Percentiles rank a stretch among this genome's conserved stretches.
Evolutionary conservation across 2,329 filamentous ascomycete species (phyloP).

Genomic region (Chrysosphaeria jannelii): DNA sequence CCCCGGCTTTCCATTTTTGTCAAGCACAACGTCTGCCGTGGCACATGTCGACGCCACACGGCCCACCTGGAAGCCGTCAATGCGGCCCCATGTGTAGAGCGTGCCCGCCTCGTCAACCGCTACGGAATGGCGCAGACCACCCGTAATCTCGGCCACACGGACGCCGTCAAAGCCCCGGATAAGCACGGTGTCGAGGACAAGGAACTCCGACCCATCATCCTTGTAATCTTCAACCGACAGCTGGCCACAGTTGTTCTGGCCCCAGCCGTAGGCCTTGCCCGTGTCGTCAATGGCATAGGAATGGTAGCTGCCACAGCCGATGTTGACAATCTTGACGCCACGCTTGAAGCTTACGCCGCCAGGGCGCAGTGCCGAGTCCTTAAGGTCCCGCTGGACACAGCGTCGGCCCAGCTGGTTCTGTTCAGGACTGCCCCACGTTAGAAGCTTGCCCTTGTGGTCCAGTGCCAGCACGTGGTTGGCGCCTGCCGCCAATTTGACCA

Average conservation of each 20-base stretch:
- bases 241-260: slow-evolving; percentile 65
- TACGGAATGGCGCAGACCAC: slow-evolving; percentile 42
- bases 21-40: slow-evolving; percentile 27
- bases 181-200: slow-evolving; percentile 39
- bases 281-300: slow-evolving; percentile 47
- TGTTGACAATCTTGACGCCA: slow-evolving; percentile 32
- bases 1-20: slow-evolving; percentile 32
- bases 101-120: slow-evolving; percentile 25
- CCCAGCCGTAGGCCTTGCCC: slow-evolving; percentile 52
- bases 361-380: slow-evolving; percentile 9
- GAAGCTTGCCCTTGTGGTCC: slow-evolving; percentile 30
- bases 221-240: slow-evolving; percentile 28
- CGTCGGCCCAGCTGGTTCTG: slow-evolving; percentile 32
- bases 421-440: slow-evolving; percentile 42
- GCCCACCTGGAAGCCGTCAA: slow-evolving; percentile 24
- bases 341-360: slow-evolving; percentile 9
- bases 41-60: slow-evolving; percentile 21
- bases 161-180: slow-evolving; percentile 32
- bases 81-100: slow-evolving; percentile 28
- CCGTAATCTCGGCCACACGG: slow-evolving; percentile 36
- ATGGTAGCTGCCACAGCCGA: slow-evolving; percentile 46
- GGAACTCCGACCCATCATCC: slow-evolving; percentile 36
- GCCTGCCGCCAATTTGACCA: slow-evolving; percentile 31
- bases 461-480: slow-evolving; percentile 43
- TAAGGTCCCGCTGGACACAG: slow-evolving; percentile 22